Evolutionary conservation across 352 stramenopile species (phyloP), one percentile per base, ranked within the genome.

Genomic region (Globisporangium splendens): DNA sequence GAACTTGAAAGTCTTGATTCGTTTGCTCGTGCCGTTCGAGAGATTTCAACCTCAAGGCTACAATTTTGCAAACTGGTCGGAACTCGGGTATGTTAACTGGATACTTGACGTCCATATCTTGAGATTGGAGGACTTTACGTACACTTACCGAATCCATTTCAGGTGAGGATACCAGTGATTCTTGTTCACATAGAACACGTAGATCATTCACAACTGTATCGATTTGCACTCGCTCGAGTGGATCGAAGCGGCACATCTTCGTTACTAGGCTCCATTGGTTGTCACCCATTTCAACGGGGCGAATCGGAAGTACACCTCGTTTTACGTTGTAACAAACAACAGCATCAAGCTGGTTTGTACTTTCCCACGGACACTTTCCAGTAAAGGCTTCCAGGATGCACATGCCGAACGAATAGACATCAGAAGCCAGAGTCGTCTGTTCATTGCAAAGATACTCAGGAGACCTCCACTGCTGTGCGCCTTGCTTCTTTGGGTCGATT

Each of bases 401-500:
- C 61, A 66, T 66, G 8, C 61, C 61, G 22, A 66, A 57, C 21
- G 61, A 35, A 22, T 58, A 66, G n/a, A 66, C 38, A 18, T 66
- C 61, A 10, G 61, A 66, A 17, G 28, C 48, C n/a, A 61, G 33
- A 18, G 46, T 56, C 8, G 42, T 20, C 24, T 49, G 22, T 5
- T 49, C 43, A 5, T 43, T 47, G 14, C 21, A n/a, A 28, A 66
- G 11, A 15, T 14, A 35, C 43, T 51, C 59, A 12, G 28, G 50
- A 7, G 54, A 52, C 22, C 47, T 38, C 54, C 54, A 61, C 1
- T 20, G 31, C 18, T 21, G 0, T 1, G 35, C 50, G 11, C 39
- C 31, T 3, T 38, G 24, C 8, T 54, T 41, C 38, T 54, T 54
- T 20, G 14, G 17, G 1, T 52, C 17, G 15, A 54, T 21, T 15